Conservation (phyloP, 257 asterid genomes). For the Dorcoceras hygrometricum region DNA sequence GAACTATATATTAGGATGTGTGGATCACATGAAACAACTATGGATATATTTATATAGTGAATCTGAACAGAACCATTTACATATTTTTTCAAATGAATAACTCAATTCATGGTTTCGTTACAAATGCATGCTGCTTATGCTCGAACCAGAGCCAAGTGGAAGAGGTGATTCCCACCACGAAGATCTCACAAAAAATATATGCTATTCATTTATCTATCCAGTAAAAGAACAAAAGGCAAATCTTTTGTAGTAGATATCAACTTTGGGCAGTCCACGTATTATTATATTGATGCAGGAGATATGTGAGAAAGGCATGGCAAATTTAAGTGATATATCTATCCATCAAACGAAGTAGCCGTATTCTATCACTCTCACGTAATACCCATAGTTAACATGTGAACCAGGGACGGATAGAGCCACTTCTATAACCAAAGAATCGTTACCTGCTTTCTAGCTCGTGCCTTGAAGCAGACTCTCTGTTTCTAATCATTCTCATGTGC, state of each 20-base stretch:
- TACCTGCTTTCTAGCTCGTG: slow-evolving; percentile 32
- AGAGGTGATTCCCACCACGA: slow-evolving; percentile 2
- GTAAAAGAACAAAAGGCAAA: neutral
- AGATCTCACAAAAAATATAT: neutral
- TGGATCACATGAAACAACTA: neutral
- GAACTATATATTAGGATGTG: neutral
- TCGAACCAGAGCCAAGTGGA: neutral
- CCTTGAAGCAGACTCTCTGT: slow-evolving; percentile 31
- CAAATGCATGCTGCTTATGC: neutral
- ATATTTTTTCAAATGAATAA: neutral
- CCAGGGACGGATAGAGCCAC: neutral
- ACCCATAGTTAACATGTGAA: neutral
- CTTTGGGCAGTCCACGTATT: neutral
- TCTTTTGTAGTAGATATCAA: neutral
- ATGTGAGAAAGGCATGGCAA: neutral
- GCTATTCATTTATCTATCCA: neutral
- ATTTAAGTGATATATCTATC: neutral
- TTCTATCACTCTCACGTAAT: neutral
- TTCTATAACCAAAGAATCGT: neutral
- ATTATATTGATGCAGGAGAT: slow-evolving; percentile 18
- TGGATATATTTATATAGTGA: no score
- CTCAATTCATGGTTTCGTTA: neutral
- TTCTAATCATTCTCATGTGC: slow-evolving; percentile 29
- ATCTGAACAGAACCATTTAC: neutral
- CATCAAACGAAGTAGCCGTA: slow-evolving; percentile 3